Evolutionary conservation across 2,329 filamentous ascomycete species (phyloP).

Genomic region (Aspergillus candidus): DNA sequence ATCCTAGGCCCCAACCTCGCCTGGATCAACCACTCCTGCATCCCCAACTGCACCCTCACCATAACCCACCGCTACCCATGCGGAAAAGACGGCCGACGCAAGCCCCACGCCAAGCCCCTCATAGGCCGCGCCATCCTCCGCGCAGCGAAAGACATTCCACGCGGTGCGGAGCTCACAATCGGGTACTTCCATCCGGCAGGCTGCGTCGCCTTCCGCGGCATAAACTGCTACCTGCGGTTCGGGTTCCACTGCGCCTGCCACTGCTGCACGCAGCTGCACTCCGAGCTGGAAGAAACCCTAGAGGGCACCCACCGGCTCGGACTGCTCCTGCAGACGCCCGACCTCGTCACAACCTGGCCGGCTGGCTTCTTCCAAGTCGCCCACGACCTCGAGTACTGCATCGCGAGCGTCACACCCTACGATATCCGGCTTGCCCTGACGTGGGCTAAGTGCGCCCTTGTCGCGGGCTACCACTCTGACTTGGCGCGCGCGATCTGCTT

Average conservation of each 20-base stretch:
- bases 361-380: conserved; percentile 10
- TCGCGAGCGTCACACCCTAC: conserved; percentile 1
- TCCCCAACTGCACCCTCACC: conserved; percentile 16
- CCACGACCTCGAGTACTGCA: conserved; percentile 4
- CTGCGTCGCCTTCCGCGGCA: conserved; percentile 5
- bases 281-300: conserved; percentile 10
- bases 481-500: conserved; percentile 17
- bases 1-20: conserved; percentile 11
- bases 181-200: conserved; percentile 13
- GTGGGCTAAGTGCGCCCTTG: conserved; percentile 17
- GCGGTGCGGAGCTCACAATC: conserved; percentile 22
- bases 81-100: not conserved
- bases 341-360: conserved; percentile 9
- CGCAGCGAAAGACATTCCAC: conserved; percentile 13
- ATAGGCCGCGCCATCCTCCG: conserved; percentile 9
- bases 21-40: conserved; percentile 22
- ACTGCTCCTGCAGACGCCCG: not conserved
- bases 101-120: not conserved
- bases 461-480: conserved; percentile 21
- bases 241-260: conserved; percentile 23
- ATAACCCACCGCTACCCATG: conserved; percentile 4
- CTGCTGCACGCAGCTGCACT: conserved; percentile 11
- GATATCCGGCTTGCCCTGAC: conserved; percentile 14
- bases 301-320: conserved; percentile 6
- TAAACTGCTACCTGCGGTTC: conserved; percentile 7